These are phyloP conservation scores for Crithidia expoeki DNA, from an alignment of 208 protist genomes.

Conservation along the genomic window DNA sequence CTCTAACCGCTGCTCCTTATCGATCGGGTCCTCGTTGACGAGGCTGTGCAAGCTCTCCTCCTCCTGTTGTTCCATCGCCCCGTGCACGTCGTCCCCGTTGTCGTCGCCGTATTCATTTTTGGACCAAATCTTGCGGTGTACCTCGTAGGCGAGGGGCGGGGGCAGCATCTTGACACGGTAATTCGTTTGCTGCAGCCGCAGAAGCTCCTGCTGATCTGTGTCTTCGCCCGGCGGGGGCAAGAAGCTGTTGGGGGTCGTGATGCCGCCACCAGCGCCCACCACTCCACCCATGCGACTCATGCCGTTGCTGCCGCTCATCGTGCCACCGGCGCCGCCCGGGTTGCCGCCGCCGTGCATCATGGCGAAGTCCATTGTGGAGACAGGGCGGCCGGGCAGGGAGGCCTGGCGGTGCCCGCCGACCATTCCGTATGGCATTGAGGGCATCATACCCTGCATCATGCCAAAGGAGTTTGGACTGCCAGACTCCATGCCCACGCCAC, in stretches of 20 bases:
- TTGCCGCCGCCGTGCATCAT: conserved; percentile 14
- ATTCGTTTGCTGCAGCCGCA: conserved; percentile 37
- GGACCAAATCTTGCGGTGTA: conserved; percentile 49
- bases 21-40: conserved; percentile 35
- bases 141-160: conserved; percentile 46
- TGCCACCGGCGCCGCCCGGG: not conserved
- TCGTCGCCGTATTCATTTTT: conserved; percentile 41
- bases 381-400: conserved; percentile 1
- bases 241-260: conserved; percentile 28
- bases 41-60: conserved; percentile 28
- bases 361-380: conserved; percentile 18
- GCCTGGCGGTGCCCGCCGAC: conserved; percentile 5
- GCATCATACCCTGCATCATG: conserved; percentile 32
- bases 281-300: conserved; percentile 5
- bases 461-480: conserved; percentile 26
- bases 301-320: conserved; percentile 3
- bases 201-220: conserved; percentile 39
- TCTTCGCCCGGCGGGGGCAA: conserved; percentile 35
- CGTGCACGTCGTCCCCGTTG: conserved; percentile 31
- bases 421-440: conserved; percentile 26
- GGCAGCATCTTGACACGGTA: conserved; percentile 62
- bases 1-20: conserved; percentile 40
- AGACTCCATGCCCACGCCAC: conserved; percentile 10
- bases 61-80: conserved; percentile 15
- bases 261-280: conserved; percentile 3